Evolutionary conservation across 2,329 filamentous ascomycete genomes (phyloP).

Genomic region (Stagonosporopsis vannaccii): DNA sequence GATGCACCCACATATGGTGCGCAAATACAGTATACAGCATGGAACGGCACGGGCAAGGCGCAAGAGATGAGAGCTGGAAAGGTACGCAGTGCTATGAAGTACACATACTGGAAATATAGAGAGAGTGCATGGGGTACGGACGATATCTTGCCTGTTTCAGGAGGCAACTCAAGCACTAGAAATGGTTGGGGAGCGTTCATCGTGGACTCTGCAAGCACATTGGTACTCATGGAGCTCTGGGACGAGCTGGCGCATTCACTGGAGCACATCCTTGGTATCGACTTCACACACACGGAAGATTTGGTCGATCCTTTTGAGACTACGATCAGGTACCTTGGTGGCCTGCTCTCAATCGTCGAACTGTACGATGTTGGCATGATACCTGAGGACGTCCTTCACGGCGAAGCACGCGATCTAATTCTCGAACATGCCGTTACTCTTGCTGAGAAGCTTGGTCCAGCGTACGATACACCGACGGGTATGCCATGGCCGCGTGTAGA

Average conservation of each 20-base stretch:
- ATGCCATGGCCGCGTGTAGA: slow-evolving; percentile 57
- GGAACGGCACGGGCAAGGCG: slow-evolving; percentile 47
- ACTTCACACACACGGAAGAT: slow-evolving; percentile 45
- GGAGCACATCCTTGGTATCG: slow-evolving; percentile 49
- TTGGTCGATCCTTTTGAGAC: slow-evolving; percentile 54
- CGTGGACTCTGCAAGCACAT: slow-evolving; percentile 51
- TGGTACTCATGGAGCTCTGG: slow-evolving; percentile 54
- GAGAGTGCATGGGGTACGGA: slow-evolving; percentile 52
- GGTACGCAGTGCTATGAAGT: slow-evolving; percentile 50
- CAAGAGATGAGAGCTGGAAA: slow-evolving; percentile 44
- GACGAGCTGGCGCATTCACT: slow-evolving; percentile 51
- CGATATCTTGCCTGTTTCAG: slow-evolving; percentile 50
- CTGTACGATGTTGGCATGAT: slow-evolving; percentile 53
- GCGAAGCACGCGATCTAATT: slow-evolving; percentile 42
- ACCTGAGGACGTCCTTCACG: slow-evolving; percentile 41
- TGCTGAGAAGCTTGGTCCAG: slow-evolving; percentile 48
- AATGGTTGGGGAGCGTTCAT: slow-evolving; percentile 56
- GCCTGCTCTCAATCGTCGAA: slow-evolving; percentile 50
- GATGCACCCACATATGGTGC: slow-evolving; percentile 29
- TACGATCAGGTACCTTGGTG: slow-evolving; percentile 52
- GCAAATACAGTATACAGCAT: slow-evolving; percentile 43
- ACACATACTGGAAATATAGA: slow-evolving; percentile 51
- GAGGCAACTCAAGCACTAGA: slow-evolving; percentile 42
- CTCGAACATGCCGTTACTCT: slow-evolving; percentile 49
- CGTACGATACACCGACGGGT: slow-evolving; percentile 52